Evolutionary conservation across 495 filamentous ascomycete species (phyloP), one percentile per base, ranked within the genome.

Genomic region (Talaromyces trachyspermus): DNA sequence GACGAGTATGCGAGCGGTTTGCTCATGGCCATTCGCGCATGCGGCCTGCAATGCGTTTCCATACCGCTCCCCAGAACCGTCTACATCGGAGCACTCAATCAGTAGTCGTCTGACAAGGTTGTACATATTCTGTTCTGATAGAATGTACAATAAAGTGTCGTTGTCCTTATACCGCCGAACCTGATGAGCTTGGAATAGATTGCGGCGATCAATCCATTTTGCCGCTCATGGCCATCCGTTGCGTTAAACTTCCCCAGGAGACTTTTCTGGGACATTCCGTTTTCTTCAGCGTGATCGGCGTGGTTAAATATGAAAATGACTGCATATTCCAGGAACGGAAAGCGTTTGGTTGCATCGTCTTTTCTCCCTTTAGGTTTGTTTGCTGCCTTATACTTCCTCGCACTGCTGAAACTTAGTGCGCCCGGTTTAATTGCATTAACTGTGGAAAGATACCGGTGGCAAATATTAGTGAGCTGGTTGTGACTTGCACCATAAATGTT

Each of bases 261-360:
- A 76, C 0, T 40, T 46, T 2, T 49, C 23, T 78, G 76, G 5
- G 57, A 43, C n/a, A 72, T 38, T 12, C 24, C 43, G 49, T 58
- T 43, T 0, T 39, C 35, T 29, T 54, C 55, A 9, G 71, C 72
- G 10, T 41, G 45, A 14, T 75, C 54, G 26, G 73, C 63, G 58
- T 78, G 75, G 24, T 59, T 51, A 10, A 78, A 56, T 4, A 77
- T 46, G 57, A 68, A 40, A 29, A 54, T 49, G 30, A 48, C 54
- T 42, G 72, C 70, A 54, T 76, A 78, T 50, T 69, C 51, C 1
- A 75, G 53, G 50, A 77, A 73, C 10, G 69, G 69, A 46, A 65
- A 70, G 27, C 27, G 27, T 30, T 12, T 30, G 27, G 12, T 7
- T 30, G 12, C 12, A 30, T 7, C 27, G 6, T 30, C 27, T 30